Conservation (phyloP, 2,329 filamentous ascomycete genomes). For the Drechslera avenae region DNA sequence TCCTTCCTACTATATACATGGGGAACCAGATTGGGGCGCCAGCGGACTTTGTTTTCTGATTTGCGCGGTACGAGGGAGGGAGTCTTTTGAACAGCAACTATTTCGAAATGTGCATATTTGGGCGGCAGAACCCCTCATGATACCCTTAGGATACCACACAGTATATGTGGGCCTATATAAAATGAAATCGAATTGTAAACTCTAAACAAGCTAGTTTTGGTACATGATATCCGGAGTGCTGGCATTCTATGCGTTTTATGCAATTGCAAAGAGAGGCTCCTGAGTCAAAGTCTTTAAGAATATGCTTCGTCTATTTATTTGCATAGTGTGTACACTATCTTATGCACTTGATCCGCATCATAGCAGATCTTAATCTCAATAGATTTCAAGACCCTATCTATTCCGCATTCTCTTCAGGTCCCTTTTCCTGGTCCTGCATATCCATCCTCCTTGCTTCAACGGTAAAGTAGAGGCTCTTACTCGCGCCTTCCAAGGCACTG, state of each 20-base stretch:
- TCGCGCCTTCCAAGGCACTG: constrained; percentile 75
- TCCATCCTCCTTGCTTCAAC: constrained; percentile 81
- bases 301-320: too few species aligned
- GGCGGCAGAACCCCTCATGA: constrained; percentile 26
- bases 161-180: constrained; percentile 22
- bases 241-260: too few species aligned
- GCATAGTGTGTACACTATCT: too few species aligned
- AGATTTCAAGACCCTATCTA: constrained; percentile 3
- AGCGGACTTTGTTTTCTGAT: constrained; percentile 2
- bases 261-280: too few species aligned
- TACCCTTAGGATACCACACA: constrained; percentile 27
- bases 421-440: constrained; percentile 72
- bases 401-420: constrained; percentile 25
- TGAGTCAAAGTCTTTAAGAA: too few species aligned
- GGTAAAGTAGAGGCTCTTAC: constrained; percentile 84
- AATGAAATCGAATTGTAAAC: constrained; percentile 27
- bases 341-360: too few species aligned
- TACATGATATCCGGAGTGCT: too few species aligned
- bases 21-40: constrained; percentile 12
- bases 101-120: constrained; percentile 27
- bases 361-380: background rate
- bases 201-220: background rate
- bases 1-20: constrained; percentile 13
- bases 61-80: background rate
- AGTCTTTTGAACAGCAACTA: constrained; percentile 6